A percentile compares a stretch with the other conserved stretches of the same genome.
Evolutionary conservation across 148 eudicot species (phyloP).

Genomic region (Persicaria maculosa): DNA sequence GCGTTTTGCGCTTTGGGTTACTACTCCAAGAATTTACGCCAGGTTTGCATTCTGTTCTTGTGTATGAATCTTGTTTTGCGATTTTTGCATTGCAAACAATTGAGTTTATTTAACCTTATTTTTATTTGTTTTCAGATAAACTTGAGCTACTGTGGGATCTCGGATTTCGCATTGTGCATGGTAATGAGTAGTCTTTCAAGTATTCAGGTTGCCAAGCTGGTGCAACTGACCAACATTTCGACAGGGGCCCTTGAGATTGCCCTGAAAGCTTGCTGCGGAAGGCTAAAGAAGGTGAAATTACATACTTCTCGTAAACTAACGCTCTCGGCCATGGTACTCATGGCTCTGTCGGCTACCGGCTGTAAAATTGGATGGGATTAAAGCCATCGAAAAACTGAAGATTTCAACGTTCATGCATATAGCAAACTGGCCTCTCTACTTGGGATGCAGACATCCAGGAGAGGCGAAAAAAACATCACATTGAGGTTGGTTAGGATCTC

Average conservation of each 20-base stretch:
- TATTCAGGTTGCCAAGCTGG: conserved; percentile 67
- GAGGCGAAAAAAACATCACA: neutral
- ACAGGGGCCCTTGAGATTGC: conserved; percentile 54
- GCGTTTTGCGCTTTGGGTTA: conserved; percentile 68
- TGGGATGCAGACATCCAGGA: neutral
- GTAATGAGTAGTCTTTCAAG: conserved; percentile 60
- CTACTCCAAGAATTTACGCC: conserved; percentile 47
- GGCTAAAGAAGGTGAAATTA: conserved; percentile 70
- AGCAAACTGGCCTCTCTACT: neutral
- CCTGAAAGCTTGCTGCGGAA: conserved; percentile 43
- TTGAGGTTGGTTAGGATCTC: neutral
- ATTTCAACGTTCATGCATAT: neutral
- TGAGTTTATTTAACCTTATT: neutral
- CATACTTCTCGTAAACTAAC: conserved; percentile 28
- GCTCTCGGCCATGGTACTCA: conserved; percentile 43
- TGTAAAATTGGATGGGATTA: conserved; percentile 81
- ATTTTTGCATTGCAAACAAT: neutral
- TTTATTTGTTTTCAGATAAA: conserved; percentile 43
- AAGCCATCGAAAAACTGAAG: neutral
- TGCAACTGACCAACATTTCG: conserved; percentile 46
- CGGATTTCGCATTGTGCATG: conserved; percentile 63
- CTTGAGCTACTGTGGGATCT: conserved; percentile 42
- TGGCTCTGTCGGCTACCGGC: conserved; percentile 42
- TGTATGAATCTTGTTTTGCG: neutral
- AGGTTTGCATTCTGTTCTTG: conserved; percentile 27